phyloP scores from a whole-genome alignment of 495 filamentous ascomycete genomes.

The Cudoniella acicularis region DNA sequence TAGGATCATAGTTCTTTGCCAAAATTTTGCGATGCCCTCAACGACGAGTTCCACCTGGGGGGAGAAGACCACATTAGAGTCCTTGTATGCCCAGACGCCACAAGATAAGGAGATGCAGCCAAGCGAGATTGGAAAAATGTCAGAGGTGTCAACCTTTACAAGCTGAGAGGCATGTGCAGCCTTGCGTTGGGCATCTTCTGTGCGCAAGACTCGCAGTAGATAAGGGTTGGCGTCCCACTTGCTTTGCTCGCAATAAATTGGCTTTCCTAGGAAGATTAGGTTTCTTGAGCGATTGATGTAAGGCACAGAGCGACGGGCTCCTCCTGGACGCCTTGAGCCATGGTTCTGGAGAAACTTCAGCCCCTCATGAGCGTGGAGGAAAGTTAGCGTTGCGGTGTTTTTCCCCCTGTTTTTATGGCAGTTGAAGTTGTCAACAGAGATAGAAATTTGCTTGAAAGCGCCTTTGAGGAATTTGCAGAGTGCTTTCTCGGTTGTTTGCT shows the following conservation, averaged over 20 bases:
- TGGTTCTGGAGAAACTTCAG: neutral
- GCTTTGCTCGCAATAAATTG: constrained; percentile 42
- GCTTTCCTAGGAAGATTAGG: constrained; percentile 34
- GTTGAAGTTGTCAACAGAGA: neutral
- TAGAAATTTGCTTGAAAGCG: neutral
- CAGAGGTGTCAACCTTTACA: neutral
- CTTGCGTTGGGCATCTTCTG: constrained; percentile 29
- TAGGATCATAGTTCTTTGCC: constrained; percentile 36
- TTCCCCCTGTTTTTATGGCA: neutral
- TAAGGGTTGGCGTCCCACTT: constrained; percentile 32
- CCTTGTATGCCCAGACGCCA: constrained; percentile 45
- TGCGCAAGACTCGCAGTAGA: constrained; percentile 36
- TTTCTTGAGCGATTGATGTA: too few relatives aligned
- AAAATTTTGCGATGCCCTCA: constrained; percentile 41
- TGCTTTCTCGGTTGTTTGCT: neutral
- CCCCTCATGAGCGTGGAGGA: neutral
- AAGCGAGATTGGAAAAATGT: neutral
- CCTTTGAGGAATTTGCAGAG: neutral
- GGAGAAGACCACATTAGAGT: constrained; percentile 38
- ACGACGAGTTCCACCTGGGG: constrained; percentile 36
- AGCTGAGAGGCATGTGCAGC: neutral
- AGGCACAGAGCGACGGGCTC: too few relatives aligned
- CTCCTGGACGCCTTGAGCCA: too few relatives aligned
- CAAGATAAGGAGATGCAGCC: constrained; percentile 32
- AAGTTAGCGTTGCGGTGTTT: neutral